Conservation (phyloP, 1,284 basidiomycete genomes). For the Coniferiporia sulphurascens region DNA sequence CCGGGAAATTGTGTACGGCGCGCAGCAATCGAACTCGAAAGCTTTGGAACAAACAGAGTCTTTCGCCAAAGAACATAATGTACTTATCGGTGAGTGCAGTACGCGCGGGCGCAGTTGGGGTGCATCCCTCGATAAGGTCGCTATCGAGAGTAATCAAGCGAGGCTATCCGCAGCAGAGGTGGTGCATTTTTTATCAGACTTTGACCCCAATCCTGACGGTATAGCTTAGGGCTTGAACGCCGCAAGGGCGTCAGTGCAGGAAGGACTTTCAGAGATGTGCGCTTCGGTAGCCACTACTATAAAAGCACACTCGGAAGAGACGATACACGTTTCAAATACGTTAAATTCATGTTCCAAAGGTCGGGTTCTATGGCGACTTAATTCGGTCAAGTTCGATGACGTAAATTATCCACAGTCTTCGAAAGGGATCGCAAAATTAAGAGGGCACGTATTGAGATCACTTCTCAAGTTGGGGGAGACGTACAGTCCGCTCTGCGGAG, state of each 20-base stretch:
- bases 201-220: not conserved
- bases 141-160: slow-evolving; percentile 48
- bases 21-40: slow-evolving; percentile 53
- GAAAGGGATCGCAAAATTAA: slow-evolving; percentile 60
- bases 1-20: slow-evolving; percentile 48
- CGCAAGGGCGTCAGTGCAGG: slow-evolving; percentile 38
- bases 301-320: slow-evolving; percentile 45
- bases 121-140: slow-evolving; percentile 40
- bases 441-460: slow-evolving; percentile 58
- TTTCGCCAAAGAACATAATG: slow-evolving; percentile 46
- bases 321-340: slow-evolving; percentile 45
- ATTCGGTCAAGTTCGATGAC: not conserved
- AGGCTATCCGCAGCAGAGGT: slow-evolving; percentile 62
- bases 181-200: not conserved
- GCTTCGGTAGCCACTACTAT: slow-evolving; percentile 42
- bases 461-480: slow-evolving; percentile 42
- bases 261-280: slow-evolving; percentile 43
- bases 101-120: slow-evolving; percentile 38
- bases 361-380: slow-evolving; percentile 26
- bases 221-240: slow-evolving; percentile 37
- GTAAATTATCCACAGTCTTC: slow-evolving; percentile 39
- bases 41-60: slow-evolving; percentile 47
- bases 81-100: slow-evolving; percentile 39
- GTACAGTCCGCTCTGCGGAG: slow-evolving; percentile 41
- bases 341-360: slow-evolving; percentile 45